A percentile compares a stretch with the other conserved stretches of the same genome.
Evolutionary conservation across 108 stramenopile genomes (phyloP).

Genomic region (Cyclotella choctawhatcheeana): DNA sequence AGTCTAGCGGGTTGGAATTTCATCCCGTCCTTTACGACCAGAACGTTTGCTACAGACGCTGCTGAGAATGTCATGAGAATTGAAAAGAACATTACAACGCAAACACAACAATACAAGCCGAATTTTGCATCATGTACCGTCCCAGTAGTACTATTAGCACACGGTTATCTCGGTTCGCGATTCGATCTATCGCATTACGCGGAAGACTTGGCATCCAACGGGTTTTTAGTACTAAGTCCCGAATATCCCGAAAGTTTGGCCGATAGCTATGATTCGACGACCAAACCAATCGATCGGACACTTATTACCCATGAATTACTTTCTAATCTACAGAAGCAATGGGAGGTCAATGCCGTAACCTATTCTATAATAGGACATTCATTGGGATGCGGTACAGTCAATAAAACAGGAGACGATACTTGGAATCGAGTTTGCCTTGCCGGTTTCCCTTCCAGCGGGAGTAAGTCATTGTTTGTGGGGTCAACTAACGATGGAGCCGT

Average conservation of each 20-base stretch:
- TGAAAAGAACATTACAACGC: too few species aligned
- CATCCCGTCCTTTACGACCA: conserved; percentile 65
- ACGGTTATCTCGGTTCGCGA: conserved; percentile 64
- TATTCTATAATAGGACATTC: conserved; percentile 81
- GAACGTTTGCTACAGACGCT: conserved; percentile 57
- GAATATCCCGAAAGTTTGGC: conserved; percentile 84
- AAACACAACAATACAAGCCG: conserved; percentile 16
- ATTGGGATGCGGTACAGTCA: conserved; percentile 71
- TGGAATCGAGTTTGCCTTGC: conserved; percentile 77
- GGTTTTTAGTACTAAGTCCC: conserved; percentile 65
- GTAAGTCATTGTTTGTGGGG: conserved; percentile 30
- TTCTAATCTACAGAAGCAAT: conserved; percentile 28
- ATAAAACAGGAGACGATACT: conserved; percentile 65
- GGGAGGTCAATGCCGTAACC: conserved; percentile 41
- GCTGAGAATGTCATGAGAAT: background rate
- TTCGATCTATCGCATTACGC: conserved; percentile 78
- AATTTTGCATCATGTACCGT: conserved; percentile 31
- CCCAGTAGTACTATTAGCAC: conserved; percentile 72
- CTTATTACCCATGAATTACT: conserved; percentile 56
- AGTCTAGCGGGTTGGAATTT: conserved; percentile 73
- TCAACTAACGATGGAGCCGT: conserved; percentile 72
- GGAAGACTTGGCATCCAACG: conserved; percentile 65
- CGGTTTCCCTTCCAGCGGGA: conserved; percentile 47
- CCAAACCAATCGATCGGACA: conserved; percentile 58
- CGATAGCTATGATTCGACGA: conserved; percentile 61